phyloP scores from a whole-genome alignment of 2,329 filamentous ascomycete genomes.

The Apiospora phragmitis region DNA sequence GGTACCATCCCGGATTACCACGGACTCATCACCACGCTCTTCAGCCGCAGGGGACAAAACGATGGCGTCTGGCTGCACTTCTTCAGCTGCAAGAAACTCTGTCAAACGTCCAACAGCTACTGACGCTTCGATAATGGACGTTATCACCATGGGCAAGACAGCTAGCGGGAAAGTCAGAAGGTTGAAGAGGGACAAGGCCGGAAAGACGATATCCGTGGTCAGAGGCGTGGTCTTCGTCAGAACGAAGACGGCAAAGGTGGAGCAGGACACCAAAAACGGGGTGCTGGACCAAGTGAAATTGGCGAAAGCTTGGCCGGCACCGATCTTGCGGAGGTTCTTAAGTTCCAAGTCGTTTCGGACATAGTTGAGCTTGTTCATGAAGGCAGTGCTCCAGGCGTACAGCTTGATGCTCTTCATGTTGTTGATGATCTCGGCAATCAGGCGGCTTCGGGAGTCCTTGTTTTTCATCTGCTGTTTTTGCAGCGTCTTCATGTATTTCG shows the following conservation, averaged over 20 bases:
- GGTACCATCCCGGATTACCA: constrained; percentile 78
- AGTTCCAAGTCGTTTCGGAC: constrained; percentile 95
- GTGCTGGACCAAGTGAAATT: constrained; percentile 99
- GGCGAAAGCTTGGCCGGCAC: constrained; percentile 87
- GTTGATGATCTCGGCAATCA: constrained; percentile 97
- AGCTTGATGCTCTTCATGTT: constrained; percentile 99
- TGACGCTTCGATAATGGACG: constrained; percentile 91
- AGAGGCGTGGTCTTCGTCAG: constrained; percentile 78
- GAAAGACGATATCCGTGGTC: constrained; percentile 94
- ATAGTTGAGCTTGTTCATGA: constrained; percentile 96
- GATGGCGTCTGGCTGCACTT: constrained; percentile 85
- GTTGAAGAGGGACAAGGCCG: constrained; percentile 88
- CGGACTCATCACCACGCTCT: constrained; percentile 80
- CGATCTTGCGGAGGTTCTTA: constrained; percentile 94
- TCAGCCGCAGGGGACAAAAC: constrained; percentile 66
- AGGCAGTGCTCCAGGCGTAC: constrained; percentile 95
- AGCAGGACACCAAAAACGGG: constrained; percentile 95
- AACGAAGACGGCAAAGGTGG: constrained; percentile 93
- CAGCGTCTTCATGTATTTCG: constrained; percentile 87
- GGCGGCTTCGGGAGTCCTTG: constrained; percentile 87
- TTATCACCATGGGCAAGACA: constrained; percentile 96
- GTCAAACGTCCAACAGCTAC: constrained; percentile 88
- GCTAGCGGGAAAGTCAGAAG: constrained; percentile 92
- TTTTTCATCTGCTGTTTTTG: constrained; percentile 99
- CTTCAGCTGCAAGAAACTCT: constrained; percentile 81